Conservation (phyloP, 768 basidiomycete genomes). For the Phaeotremella skinneri region DNA sequence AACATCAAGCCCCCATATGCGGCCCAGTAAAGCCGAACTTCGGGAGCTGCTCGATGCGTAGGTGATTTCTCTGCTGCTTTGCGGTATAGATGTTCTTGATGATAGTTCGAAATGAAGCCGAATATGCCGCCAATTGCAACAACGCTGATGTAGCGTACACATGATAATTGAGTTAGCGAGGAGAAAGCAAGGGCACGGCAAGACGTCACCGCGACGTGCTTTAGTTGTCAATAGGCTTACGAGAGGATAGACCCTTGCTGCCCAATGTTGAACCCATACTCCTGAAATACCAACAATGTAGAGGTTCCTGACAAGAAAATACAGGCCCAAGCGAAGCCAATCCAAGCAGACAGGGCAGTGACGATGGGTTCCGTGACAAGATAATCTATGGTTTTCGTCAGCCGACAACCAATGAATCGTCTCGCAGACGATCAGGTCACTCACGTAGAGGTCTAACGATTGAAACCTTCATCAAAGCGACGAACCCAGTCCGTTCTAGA, state of each 20-base stretch:
- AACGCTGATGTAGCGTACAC: conserved; percentile 16
- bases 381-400: conserved; percentile 18
- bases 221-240: conserved; percentile 37
- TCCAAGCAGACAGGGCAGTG: conserved; percentile 42
- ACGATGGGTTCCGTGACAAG: conserved; percentile 50
- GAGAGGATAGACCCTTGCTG: conserved; percentile 32
- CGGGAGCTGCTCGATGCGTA: conserved; percentile 41
- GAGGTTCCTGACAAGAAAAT: conserved; percentile 44
- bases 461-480: conserved; percentile 35
- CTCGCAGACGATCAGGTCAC: conserved; percentile 9
- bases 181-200: not conserved
- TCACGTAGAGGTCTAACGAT: conserved; percentile 43
- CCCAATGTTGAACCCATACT: conserved; percentile 42
- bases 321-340: conserved; percentile 47
- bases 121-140: conserved; percentile 38
- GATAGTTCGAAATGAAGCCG: conserved; percentile 35
- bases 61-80: conserved; percentile 25
- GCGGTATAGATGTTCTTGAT: conserved; percentile 42
- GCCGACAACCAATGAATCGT: not conserved
- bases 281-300: conserved; percentile 28
- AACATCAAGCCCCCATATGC: conserved; percentile 45
- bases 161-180: not conserved
- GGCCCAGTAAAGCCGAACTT: conserved; percentile 46
- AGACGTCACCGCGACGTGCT: not conserved
- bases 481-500: conserved; percentile 33